These are phyloP conservation scores for Colletotrichum coccodes DNA, from an alignment of 2,329 filamentous ascomycete species.

Conservation along the genomic window DNA sequence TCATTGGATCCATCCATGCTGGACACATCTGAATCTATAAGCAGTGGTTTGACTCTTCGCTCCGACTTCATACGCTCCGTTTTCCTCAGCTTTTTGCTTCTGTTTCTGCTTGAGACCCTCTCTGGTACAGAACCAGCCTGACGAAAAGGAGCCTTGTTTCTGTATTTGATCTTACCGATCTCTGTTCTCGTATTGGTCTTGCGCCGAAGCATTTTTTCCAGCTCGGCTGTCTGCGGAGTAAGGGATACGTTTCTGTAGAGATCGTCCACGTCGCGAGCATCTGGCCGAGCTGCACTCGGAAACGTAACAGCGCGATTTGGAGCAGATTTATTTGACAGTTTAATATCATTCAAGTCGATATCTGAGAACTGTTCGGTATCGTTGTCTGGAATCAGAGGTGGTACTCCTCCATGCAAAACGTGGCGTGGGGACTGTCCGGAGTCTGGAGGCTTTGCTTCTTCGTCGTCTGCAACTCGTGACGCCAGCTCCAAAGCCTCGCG, in stretches of 20 bases:
- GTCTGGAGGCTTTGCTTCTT: constrained; percentile 34
- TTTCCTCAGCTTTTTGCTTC: not conserved
- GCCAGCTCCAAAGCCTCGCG: constrained; percentile 57
- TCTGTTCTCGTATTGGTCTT: constrained; percentile 17
- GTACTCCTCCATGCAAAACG: not conserved
- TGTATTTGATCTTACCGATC: not conserved
- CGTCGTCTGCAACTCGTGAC: constrained; percentile 48
- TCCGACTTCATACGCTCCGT: constrained; percentile 2
- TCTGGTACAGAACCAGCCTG: constrained; percentile 20
- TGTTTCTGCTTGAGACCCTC: constrained; percentile 28
- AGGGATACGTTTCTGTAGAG: constrained; percentile 26
- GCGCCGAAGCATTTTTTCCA: constrained; percentile 5
- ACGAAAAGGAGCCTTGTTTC: not conserved
- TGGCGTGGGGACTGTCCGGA: not conserved
- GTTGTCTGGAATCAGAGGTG: not conserved
- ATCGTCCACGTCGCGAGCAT: constrained; percentile 35
- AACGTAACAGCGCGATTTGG: constrained; percentile 11
- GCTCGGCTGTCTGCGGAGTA: constrained; percentile 10
- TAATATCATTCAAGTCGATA: constrained; percentile 5
- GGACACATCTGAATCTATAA: constrained; percentile 5
- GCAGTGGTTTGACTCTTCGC: constrained; percentile 11
- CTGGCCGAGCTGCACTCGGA: constrained; percentile 29
- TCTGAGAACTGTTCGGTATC: constrained; percentile 4
- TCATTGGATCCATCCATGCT: constrained; percentile 31
- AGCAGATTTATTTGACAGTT: not conserved